These are phyloP conservation scores for Massarina eburnea DNA, from an alignment of 2,329 filamentous ascomycete species.

Conservation along the genomic window DNA sequence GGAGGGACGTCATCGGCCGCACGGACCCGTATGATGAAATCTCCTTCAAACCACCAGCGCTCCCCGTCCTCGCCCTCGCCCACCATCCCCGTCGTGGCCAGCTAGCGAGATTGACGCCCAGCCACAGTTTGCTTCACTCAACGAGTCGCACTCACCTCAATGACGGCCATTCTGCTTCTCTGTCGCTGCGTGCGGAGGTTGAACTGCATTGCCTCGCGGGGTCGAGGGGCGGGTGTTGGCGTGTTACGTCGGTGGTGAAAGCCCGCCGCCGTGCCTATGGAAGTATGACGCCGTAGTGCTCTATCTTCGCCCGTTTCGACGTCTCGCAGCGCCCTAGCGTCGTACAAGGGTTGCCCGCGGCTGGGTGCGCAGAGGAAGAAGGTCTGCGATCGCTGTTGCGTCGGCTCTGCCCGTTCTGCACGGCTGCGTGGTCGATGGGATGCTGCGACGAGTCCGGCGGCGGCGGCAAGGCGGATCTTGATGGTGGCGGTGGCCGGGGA, in stretches of 20 bases:
- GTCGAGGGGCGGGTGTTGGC: constrained; percentile 4
- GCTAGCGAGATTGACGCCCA: background rate
- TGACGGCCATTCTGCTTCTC: constrained; percentile 31
- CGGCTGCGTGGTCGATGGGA: background rate
- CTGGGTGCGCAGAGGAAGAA: background rate
- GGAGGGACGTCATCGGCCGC: background rate
- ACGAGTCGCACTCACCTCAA: constrained; percentile 31
- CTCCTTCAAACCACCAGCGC: constrained; percentile 20
- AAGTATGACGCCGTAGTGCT: constrained; percentile 27
- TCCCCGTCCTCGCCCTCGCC: constrained; percentile 1
- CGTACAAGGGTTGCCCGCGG: constrained; percentile 17
- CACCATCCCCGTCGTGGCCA: background rate
- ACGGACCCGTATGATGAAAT: constrained; percentile 19
- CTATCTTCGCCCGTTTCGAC: constrained; percentile 21
- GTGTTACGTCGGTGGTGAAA: constrained; percentile 19
- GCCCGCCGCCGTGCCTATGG: constrained; percentile 10
- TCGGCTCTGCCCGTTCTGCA: background rate
- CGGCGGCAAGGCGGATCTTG: constrained; percentile 1
- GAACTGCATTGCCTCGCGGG: constrained; percentile 21
- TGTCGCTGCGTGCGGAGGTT: constrained; percentile 3
- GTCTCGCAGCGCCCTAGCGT: constrained; percentile 21
- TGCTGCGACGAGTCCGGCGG: background rate
- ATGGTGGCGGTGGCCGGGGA: background rate
- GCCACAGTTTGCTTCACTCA: background rate
- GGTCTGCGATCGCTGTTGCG: background rate